Evolutionary conservation across 345 rosid species (phyloP).

Genomic region (Bretschneidera sinensis): DNA sequence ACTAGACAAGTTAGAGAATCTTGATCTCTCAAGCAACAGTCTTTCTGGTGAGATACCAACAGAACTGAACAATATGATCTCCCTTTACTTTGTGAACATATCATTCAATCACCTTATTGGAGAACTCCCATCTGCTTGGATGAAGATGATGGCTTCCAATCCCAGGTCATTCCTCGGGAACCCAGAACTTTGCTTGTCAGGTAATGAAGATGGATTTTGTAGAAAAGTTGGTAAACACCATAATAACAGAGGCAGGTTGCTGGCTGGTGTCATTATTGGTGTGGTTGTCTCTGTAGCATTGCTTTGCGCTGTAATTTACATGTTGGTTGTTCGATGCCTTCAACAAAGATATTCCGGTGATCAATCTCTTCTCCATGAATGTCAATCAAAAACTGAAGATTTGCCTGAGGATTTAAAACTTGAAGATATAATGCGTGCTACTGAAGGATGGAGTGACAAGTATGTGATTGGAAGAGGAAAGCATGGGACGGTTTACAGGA

Average conservation of each 20-base stretch:
- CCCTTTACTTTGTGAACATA: constrained; percentile 29
- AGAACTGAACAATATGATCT: constrained; percentile 29
- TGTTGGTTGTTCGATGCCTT: constrained; percentile 15
- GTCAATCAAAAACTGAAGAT: constrained; percentile 17
- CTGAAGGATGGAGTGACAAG: constrained; percentile 31
- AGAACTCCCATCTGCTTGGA: constrained; percentile 27
- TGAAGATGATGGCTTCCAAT: constrained; percentile 20
- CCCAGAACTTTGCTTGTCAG: constrained; percentile 22
- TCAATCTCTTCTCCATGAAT: constrained; percentile 23
- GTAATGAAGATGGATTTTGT: constrained; percentile 15
- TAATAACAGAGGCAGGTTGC: constrained; percentile 1
- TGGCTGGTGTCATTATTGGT: constrained; percentile 26
- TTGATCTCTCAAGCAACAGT: constrained; percentile 38
- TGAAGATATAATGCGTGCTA: constrained; percentile 35
- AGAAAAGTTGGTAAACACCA: constrained; percentile 9
- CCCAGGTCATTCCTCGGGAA: constrained; percentile 35
- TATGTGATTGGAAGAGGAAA: constrained; percentile 38
- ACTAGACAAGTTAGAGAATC: constrained; percentile 29
- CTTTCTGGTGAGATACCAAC: constrained; percentile 28
- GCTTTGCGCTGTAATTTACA: constrained; percentile 23
- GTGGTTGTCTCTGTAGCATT: constrained; percentile 22
- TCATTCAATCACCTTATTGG: constrained; percentile 35
- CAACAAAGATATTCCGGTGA: constrained; percentile 10
- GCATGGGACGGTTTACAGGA: constrained; percentile 38
- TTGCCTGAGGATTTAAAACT: constrained; percentile 27